Evolutionary conservation across 2,329 filamentous ascomycete species (phyloP), one percentile per base, ranked within the genome.

Genomic region (Diaporthe destruens): DNA sequence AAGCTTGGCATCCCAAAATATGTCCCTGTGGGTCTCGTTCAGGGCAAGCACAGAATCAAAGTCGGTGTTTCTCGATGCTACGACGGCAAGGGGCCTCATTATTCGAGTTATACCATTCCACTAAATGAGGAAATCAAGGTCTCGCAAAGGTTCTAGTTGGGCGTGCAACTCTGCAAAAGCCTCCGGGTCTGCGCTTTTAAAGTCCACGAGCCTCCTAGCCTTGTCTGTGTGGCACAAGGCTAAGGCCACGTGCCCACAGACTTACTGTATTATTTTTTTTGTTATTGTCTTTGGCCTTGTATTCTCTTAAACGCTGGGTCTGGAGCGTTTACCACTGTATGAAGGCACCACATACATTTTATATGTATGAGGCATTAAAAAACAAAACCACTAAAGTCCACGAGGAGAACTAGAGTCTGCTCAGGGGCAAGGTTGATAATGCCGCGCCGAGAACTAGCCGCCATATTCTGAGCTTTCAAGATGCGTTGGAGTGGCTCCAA

Each of bases 151-250:
- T 32, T 67, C n/a, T 29, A 67, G 51, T 53, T 67, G 44, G 47
- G 44, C 51, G 29, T 20, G 4, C 32, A 67, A 25, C n/a, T 39
- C 63, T 3, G 63, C 44, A 36, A 51, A 67, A 18, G 63, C 29
- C 47, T 39, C 63, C n/a, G 32, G 32, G n/a, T 29, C 51, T n/a
- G 63, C n/a, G 23, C n/a, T 36, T 54, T 67, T 67, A n/a, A 67
- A 54, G 23, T 67, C 63, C 63, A 67, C 63, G 47, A 67, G 63
- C n/a, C n/a, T n/a, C n/a, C n/a, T n/a, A n/a, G n/a, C n/a, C n/a
- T n/a, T n/a, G n/a, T n/a, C n/a, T n/a, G n/a, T n/a, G n/a, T n/a
- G n/a, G n/a, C n/a, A n/a, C n/a, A n/a, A n/a, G n/a, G n/a, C n/a
- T n/a, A n/a, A n/a, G n/a, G n/a, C n/a, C n/a, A n/a, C n/a, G n/a